A percentile compares a stretch with the other conserved stretches of the same genome.
Conservation (phyloP, 768 basidiomycete genomes). For the Imleria badia region DNA sequence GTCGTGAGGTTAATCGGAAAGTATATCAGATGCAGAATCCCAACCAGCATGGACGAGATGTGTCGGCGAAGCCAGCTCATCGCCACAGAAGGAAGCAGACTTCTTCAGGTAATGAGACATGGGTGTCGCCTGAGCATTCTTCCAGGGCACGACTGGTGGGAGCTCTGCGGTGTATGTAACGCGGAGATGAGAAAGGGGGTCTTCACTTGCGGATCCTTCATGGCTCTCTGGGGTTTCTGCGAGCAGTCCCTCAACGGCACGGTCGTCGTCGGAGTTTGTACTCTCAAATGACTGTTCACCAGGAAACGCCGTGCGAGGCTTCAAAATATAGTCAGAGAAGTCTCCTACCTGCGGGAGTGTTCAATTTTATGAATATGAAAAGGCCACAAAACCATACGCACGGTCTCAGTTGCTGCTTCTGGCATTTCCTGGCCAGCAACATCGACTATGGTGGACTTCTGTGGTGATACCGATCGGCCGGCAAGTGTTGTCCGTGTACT, state of each 20-base stretch:
- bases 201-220: slow-evolving; percentile 31
- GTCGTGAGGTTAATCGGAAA: slow-evolving; percentile 30
- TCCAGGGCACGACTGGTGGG: slow-evolving; percentile 34
- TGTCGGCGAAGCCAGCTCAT: slow-evolving; percentile 43
- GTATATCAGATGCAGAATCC: slow-evolving; percentile 50
- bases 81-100: slow-evolving; percentile 39
- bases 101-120: slow-evolving; percentile 40
- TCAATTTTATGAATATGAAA: slow-evolving; percentile 33
- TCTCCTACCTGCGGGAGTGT: slow-evolving; percentile 29
- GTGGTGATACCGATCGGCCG: slow-evolving; percentile 35
- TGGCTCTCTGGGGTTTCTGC: slow-evolving; percentile 33
- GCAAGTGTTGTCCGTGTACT: slow-evolving; percentile 32
- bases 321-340: slow-evolving; percentile 25
- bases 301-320: slow-evolving; percentile 26
- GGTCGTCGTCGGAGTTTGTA: slow-evolving; percentile 39
- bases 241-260: slow-evolving; percentile 33
- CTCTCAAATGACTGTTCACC: slow-evolving; percentile 33
- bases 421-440: slow-evolving; percentile 21
- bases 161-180: slow-evolving; percentile 36
- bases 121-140: slow-evolving; percentile 33
- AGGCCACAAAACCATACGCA: slow-evolving; percentile 28
- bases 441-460: slow-evolving; percentile 25
- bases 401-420: slow-evolving; percentile 30
- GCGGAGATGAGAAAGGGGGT: slow-evolving; percentile 36
- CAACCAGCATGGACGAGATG: slow-evolving; percentile 57